Evolutionary conservation across 1,284 basidiomycete species (phyloP).

Genomic region (Afroboletus lepidellus): DNA sequence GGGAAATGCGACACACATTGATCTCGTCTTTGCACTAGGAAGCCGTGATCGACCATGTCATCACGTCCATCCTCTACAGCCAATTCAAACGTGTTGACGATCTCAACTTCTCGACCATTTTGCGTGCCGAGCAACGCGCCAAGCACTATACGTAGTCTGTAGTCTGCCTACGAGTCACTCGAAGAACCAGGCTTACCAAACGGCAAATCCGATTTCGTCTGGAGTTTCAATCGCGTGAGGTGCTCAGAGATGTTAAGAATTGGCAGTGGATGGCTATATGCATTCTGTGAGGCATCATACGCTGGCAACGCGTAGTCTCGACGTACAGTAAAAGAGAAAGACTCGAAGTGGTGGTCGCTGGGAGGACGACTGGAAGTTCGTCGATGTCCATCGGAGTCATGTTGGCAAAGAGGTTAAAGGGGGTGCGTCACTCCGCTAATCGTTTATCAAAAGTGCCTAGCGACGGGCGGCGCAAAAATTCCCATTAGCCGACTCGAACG

Average conservation of each 20-base stretch:
- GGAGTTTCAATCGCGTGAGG: slow-evolving; percentile 79
- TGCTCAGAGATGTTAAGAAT: slow-evolving; percentile 98
- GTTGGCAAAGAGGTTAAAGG: slow-evolving; percentile 16
- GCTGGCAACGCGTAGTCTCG: neutral
- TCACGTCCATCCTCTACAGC: slow-evolving; percentile 54
- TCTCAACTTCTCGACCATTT: slow-evolving; percentile 90
- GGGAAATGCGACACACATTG: slow-evolving; percentile 66
- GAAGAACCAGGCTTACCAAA: slow-evolving; percentile 52
- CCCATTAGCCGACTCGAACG: slow-evolving; percentile 51
- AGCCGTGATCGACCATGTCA: slow-evolving; percentile 72
- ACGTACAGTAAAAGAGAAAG: slow-evolving; percentile 69
- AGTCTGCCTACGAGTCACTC: slow-evolving; percentile 1
- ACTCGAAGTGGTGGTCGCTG: slow-evolving; percentile 65
- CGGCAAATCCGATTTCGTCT: slow-evolving; percentile 59
- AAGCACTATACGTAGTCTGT: slow-evolving; percentile 56
- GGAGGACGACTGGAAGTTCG: slow-evolving; percentile 68
- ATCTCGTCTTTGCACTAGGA: slow-evolving; percentile 79
- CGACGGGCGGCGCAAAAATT: slow-evolving; percentile 19
- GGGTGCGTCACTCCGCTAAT: neutral
- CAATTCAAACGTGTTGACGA: slow-evolving; percentile 95
- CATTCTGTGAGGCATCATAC: slow-evolving; percentile 12
- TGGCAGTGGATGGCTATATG: slow-evolving; percentile 85
- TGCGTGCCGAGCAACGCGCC: slow-evolving; percentile 95
- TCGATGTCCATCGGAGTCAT: slow-evolving; percentile 79
- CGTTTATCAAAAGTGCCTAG: neutral